These are phyloP conservation scores for Dimargaris xerosporica DNA, from an alignment of 192 early-diverging fungal genomes.

Conservation along the genomic window DNA sequence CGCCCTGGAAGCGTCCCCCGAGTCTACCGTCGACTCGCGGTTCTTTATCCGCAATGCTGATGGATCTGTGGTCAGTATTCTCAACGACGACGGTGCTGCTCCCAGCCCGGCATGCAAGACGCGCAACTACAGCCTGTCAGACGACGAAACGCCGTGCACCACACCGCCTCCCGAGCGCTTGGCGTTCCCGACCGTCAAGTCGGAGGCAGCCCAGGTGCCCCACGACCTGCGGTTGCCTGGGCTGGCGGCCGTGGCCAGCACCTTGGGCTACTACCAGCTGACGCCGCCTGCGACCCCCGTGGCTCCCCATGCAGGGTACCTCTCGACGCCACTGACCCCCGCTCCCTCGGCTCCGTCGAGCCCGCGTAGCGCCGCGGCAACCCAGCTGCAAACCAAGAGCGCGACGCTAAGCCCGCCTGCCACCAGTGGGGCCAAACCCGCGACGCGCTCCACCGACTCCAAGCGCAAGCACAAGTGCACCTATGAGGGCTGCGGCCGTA, in stretches of 20 bases:
- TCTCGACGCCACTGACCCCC: conserved; percentile 5
- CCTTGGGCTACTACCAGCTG: conserved; percentile 14
- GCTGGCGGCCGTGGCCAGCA: conserved; percentile 20
- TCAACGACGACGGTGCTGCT: conserved; percentile 22
- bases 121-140: neutral
- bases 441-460: conserved; percentile 17
- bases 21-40: neutral
- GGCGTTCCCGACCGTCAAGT: neutral
- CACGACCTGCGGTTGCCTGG: conserved; percentile 17
- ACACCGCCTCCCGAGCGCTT: neutral
- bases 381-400: neutral
- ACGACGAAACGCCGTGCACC: neutral
- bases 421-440: neutral
- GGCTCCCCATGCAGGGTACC: conserved; percentile 1
- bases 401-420: conserved; percentile 6
- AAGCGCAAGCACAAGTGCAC: conserved; percentile 63
- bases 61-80: conserved; percentile 33
- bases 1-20: neutral
- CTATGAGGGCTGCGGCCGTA: conserved; percentile 47
- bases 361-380: conserved; percentile 5
- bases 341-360: conserved; percentile 10
- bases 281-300: conserved; percentile 14
- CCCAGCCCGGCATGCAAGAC: neutral
- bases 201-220: neutral
- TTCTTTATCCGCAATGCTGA: conserved; percentile 35